Percentiles rank a stretch among this genome's conserved stretches.
phyloP scores from a whole-genome alignment of 2,329 filamentous ascomycete genomes.

The Aspergillus calidoustus region DNA sequence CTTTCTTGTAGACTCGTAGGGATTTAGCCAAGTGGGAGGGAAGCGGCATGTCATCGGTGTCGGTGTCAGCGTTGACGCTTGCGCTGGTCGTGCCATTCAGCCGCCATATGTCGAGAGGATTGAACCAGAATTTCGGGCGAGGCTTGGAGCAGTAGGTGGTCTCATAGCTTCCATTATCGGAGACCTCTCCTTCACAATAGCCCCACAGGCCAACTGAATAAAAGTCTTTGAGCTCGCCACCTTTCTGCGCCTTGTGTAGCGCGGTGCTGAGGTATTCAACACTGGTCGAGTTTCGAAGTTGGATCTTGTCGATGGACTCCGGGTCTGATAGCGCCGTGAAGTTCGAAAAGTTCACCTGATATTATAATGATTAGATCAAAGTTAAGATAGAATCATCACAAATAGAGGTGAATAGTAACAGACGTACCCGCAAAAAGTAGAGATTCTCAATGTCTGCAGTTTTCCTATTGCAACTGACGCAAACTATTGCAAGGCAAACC shows the following conservation, averaged over 20 bases:
- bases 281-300: not conserved
- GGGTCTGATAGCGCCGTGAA: not conserved
- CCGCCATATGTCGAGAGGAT: not conserved
- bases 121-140: not conserved
- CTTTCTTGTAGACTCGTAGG: not conserved
- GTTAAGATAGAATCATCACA: too few species aligned
- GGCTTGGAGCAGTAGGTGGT: not conserved
- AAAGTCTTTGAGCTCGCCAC: not conserved
- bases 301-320: too few species aligned
- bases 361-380: too few species aligned
- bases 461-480: not conserved
- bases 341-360: not conserved
- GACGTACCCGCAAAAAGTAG: not conserved
- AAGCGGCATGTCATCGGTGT: not conserved
- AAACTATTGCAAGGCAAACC: not conserved
- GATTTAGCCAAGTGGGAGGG: not conserved
- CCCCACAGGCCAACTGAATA: not conserved
- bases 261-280: not conserved
- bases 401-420: not conserved
- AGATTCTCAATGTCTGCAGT: not conserved
- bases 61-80: too few species aligned
- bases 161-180: not conserved
- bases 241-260: not conserved
- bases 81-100: not conserved
- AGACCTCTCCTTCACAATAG: not conserved